Conservation (phyloP, 129 eudicot genomes). For the Lactuca saligna region DNA sequence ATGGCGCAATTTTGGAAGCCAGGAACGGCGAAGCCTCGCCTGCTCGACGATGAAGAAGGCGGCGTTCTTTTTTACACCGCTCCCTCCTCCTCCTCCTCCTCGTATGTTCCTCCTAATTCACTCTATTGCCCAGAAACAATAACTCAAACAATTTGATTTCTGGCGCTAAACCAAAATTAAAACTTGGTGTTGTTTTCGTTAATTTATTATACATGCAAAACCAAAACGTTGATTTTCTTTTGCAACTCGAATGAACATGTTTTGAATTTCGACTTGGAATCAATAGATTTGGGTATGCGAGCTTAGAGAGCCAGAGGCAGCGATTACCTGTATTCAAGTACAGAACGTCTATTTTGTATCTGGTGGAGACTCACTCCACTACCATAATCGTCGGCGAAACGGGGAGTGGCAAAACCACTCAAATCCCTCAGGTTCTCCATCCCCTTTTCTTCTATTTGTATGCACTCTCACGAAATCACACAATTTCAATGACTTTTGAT, state of each 20-base stretch:
- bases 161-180: constrained; percentile 17
- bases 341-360: constrained; percentile 56
- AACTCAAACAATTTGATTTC: neutral
- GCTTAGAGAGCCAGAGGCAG: constrained; percentile 67
- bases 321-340: constrained; percentile 80
- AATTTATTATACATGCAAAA: neutral
- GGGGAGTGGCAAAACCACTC: constrained; percentile 96
- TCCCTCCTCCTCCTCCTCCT: constrained; percentile 57
- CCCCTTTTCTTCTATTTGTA: neutral
- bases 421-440: constrained; percentile 80
- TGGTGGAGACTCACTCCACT: constrained; percentile 85
- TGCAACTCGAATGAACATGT: neutral
- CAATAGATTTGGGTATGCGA: constrained; percentile 53
- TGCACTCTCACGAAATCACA: neutral
- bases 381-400: constrained; percentile 88
- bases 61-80: constrained; percentile 74
- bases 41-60: constrained; percentile 96
- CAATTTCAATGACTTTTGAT: neutral
- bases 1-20: constrained; percentile 95
- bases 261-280: constrained; percentile 16
- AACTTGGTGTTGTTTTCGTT: neutral
- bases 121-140: neutral
- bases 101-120: constrained; percentile 26
- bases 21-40: constrained; percentile 69
- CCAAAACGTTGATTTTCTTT: neutral